Conservation (phyloP, 2,329 filamentous ascomycete genomes). For the Arthrinium puccinioides region DNA sequence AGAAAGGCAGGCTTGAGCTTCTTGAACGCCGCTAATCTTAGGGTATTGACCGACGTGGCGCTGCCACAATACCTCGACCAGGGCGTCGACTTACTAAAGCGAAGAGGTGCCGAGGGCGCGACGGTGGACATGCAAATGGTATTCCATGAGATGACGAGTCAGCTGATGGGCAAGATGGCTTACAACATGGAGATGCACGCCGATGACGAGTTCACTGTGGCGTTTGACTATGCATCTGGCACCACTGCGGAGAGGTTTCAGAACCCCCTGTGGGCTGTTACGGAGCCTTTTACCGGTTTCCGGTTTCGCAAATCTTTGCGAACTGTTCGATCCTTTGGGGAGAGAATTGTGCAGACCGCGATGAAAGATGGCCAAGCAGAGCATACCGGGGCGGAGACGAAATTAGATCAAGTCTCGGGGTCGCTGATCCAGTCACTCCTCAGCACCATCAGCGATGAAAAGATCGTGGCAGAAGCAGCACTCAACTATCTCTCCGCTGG, state of each 20-base stretch:
- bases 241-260: slow-evolving; percentile 55
- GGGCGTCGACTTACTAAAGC: slow-evolving; percentile 30
- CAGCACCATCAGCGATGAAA: slow-evolving; percentile 44
- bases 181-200: slow-evolving; percentile 63
- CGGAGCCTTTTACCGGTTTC: slow-evolving; percentile 43
- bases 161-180: slow-evolving; percentile 61
- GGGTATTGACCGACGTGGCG: slow-evolving; percentile 47
- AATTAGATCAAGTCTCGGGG: slow-evolving; percentile 37
- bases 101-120: slow-evolving; percentile 15
- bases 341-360: slow-evolving; percentile 48
- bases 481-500: slow-evolving; percentile 60
- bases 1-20: slow-evolving; percentile 55
- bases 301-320: slow-evolving; percentile 41
- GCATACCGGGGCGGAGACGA: slow-evolving; percentile 12
- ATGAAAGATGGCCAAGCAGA: slow-evolving; percentile 28
- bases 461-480: slow-evolving; percentile 56
- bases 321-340: slow-evolving; percentile 48
- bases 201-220: slow-evolving; percentile 49
- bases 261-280: slow-evolving; percentile 56
- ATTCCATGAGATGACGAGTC: slow-evolving; percentile 57
- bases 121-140: slow-evolving; percentile 50
- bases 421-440: slow-evolving; percentile 55
- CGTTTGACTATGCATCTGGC: slow-evolving; percentile 57
- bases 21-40: slow-evolving; percentile 49
- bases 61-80: slow-evolving; percentile 46